A percentile compares a stretch with the other conserved stretches of the same genome.
Evolutionary conservation across 805 yeast species (phyloP).

Genomic region (Starmera caribaea): DNA sequence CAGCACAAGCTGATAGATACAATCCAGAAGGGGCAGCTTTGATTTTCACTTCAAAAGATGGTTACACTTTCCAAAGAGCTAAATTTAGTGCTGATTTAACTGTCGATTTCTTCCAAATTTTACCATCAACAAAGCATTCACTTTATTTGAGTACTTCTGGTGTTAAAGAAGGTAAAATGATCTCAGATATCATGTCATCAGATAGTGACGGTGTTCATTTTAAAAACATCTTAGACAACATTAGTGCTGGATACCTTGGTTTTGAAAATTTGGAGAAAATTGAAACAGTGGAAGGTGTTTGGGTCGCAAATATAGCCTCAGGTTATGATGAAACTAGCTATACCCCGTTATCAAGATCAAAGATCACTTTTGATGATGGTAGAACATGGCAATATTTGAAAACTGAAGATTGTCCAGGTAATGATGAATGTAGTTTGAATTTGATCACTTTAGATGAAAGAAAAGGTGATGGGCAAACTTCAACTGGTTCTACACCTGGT

Average conservation of each 20-base stretch:
- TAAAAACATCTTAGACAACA: conserved; percentile 29
- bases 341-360: conserved; percentile 17
- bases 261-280: conserved; percentile 28
- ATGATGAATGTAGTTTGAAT: conserved; percentile 24
- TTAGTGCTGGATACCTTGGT: conserved; percentile 22
- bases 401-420: conserved; percentile 19
- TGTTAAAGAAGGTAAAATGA: conserved; percentile 10
- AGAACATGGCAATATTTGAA: conserved; percentile 23
- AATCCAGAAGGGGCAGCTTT: conserved; percentile 11
- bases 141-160: conserved; percentile 28
- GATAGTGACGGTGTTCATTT: conserved; percentile 47
- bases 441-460: conserved; percentile 24
- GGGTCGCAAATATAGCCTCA: conserved; percentile 37
- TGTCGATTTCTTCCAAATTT: conserved; percentile 16
- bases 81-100: conserved; percentile 19
- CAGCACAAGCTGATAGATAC: conserved; percentile 14
- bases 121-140: conserved; percentile 30
- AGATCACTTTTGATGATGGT: conserved; percentile 32
- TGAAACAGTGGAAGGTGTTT: conserved; percentile 54
- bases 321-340: conserved; percentile 10
- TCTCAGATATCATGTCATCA: conserved; percentile 21
- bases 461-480: conserved; percentile 19
- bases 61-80: conserved; percentile 22
- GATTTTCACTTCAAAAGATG: conserved; percentile 24
- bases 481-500: conserved; percentile 33